Base-by-base conservation (phyloP, 2,329 filamentous ascomycete species). In the Claviceps capensis region DNA sequence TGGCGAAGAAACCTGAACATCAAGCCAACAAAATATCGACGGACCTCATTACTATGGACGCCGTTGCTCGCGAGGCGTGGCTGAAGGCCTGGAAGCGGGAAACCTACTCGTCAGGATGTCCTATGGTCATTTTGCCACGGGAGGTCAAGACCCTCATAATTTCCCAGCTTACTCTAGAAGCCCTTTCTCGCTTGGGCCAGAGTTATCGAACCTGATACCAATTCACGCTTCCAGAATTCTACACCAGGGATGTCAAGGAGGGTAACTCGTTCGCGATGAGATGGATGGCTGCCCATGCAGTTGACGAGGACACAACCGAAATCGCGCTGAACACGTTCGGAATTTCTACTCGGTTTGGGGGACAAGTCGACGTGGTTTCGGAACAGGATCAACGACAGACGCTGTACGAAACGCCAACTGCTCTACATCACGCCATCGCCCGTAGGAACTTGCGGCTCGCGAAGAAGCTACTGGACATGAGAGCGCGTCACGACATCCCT, bases 41-140 rank as follows among this genome's bases (percentile, higher is more conserved):
- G n/a, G 5, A 16, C 8, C 34, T 37, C 9, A 26, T 5, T 17
- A 49, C 7, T 9, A 55, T 75, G 75, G 50, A 77, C 73, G 1
- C 80, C 19, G 7, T 3, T 17, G 17, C n/a, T 5, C 6, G 4
- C 5, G 13, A 36, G 16, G 7, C 16, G 16, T 49, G 19, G 9
- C 7, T 49, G 8, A 7, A 9, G 14, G 40, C 1, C 13, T 50
- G 48, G 40, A 11, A 23, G 9, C 6, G 7, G 14, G 41, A 30
- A n/a, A 17, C 17, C 30, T 43, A 44, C 16, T 42, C 2, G 17
- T 42, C 30, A 2, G 13, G 7, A 19, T 11, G 9, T 6, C 23
- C n/a, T 16, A 4, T 46, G 14, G 2, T 4, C 34, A 5, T 17
- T 9, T 3, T 52, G 7, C 49, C 52, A 36, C n/a, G 5, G 2